Conservation (phyloP, 2,329 filamentous ascomycete species). For the Trichoderma sp. region DNA sequence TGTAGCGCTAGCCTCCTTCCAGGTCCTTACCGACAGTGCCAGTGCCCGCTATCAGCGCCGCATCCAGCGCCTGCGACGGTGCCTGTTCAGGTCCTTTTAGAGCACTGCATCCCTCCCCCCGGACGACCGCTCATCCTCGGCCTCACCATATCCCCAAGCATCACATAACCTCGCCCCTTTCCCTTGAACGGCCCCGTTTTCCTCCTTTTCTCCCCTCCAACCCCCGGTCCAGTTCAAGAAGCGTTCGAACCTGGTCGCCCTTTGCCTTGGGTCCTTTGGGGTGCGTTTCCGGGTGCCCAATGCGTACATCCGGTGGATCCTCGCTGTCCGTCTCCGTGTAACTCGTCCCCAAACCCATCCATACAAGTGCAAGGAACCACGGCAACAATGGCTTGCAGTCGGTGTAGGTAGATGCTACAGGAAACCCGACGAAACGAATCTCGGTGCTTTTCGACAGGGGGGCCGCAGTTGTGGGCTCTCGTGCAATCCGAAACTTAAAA, state of each 20-base stretch:
- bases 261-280: constrained; percentile 13
- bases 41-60: neutral
- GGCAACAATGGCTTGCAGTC: constrained; percentile 23
- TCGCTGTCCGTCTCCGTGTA: constrained; percentile 18
- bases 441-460: constrained; percentile 9
- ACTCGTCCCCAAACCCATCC: constrained; percentile 19
- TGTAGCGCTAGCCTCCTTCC: neutral
- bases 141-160: neutral
- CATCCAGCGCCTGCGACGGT: constrained; percentile 10
- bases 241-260: neutral
- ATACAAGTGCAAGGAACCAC: constrained; percentile 18
- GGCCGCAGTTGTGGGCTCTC: neutral
- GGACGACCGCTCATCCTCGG: constrained; percentile 17
- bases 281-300: constrained; percentile 7
- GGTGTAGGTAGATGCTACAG: constrained; percentile 20
- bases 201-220: neutral
- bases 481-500: constrained; percentile 18
- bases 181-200: neutral
- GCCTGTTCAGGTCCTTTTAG: constrained; percentile 1
- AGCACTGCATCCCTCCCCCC: neutral
- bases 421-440: constrained; percentile 7
- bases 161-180: neutral
- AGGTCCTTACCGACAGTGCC: neutral
- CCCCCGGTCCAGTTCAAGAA: neutral
- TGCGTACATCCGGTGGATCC: constrained; percentile 16